Evolutionary conservation across 768 basidiomycete species (phyloP), one percentile per base, ranked within the genome.

Genomic region (Filobasidium floriforme): DNA sequence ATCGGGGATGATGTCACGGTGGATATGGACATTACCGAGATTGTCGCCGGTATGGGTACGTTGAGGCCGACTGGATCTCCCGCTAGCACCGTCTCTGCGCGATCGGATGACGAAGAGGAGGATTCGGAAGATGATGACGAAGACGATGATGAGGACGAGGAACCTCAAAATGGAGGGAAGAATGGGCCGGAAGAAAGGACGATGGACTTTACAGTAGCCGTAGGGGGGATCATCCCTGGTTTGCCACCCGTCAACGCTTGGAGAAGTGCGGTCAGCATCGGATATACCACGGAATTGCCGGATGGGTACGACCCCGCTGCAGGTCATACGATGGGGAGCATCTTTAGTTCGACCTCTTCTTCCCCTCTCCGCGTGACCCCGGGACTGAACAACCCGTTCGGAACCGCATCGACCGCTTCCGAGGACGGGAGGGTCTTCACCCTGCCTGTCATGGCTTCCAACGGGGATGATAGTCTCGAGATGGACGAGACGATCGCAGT

Each of bases 401-500:
- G 40, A 41, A 51, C 18, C 24, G 46, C 19, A 14, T 57, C 54
- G 54, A 57, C 24, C 54, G 54, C 24, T 24, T 18, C 46, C 15
- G 22, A 15, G 46, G 46, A 49, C 46, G 46, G 54, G 15, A 57
- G 22, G 7, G 54, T 57, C 4, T 57, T 57, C 15, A 57, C 54
- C 5, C 54, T 57, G 24, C 54, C 54, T 22, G 61, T 41, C 18
- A 49, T 44, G 22, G 64, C 63, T 15, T 49, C 46, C 18, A 67
- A 63, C n/a, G 63, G 32, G 15, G 68, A 69, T 41, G 68, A 67
- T 1, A 76, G 73, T 52, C 72, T 77, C 67, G 73, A 73, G n/a
- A 78, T 79, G 76, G 77, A 79, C 26, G 75, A 76, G 66, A 79
- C 78, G n/a, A 67, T 77, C 62, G 78, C 76, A 18, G 65, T 74